Evolutionary conservation across 192 early-diverging fungal species (phyloP).

Genomic region (Coemansia sp.): DNA sequence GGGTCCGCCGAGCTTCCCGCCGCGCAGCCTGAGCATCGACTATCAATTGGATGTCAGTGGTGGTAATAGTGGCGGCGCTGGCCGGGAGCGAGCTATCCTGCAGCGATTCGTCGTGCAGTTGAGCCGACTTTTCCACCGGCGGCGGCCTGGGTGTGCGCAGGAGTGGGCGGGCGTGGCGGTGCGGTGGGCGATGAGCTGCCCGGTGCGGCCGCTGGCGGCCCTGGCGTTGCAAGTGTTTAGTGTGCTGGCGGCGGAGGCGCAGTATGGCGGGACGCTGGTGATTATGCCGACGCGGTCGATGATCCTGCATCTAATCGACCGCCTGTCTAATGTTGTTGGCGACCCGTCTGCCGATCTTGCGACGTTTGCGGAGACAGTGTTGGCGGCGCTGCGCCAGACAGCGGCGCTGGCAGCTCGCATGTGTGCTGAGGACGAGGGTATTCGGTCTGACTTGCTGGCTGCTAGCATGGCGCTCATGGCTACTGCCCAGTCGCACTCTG

Average conservation of each 20-base stretch:
- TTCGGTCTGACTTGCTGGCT: conserved; percentile 31
- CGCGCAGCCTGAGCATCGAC: conserved; percentile 25
- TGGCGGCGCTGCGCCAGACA: conserved; percentile 38
- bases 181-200: conserved; percentile 53
- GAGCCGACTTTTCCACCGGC: conserved; percentile 38
- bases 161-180: conserved; percentile 40
- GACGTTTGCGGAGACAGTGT: conserved; percentile 41
- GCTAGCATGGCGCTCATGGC: conserved; percentile 40
- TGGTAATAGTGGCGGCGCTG: neutral
- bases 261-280: conserved; percentile 32
- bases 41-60: neutral
- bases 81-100: conserved; percentile 30
- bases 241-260: conserved; percentile 40
- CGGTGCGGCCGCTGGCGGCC: conserved; percentile 29
- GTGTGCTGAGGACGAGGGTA: conserved; percentile 29
- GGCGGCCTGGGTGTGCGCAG: conserved; percentile 35
- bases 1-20: conserved; percentile 10
- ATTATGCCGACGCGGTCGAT: conserved; percentile 47
- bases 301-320: conserved; percentile 46
- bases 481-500: conserved; percentile 23
- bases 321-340: conserved; percentile 51
- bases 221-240: conserved; percentile 44
- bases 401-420: conserved; percentile 37
- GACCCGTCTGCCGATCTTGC: conserved; percentile 26
- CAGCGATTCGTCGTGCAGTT: conserved; percentile 39